Evolutionary conservation across 805 yeast species (phyloP).

Genomic region (Priceomyces castillae): DNA sequence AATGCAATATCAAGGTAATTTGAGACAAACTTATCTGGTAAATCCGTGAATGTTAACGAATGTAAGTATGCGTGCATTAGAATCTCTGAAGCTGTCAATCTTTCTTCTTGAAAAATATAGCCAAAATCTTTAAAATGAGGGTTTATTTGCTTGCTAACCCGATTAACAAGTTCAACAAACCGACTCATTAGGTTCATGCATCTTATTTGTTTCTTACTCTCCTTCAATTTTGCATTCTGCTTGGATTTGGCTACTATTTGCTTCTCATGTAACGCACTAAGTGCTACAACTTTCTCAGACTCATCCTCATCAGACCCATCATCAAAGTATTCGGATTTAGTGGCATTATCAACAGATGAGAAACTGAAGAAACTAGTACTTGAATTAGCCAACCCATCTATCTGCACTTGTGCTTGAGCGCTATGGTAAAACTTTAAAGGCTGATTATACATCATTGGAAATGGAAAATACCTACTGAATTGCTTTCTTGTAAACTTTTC

Average conservation of each 20-base stretch:
- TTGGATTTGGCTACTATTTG: conserved; percentile 34
- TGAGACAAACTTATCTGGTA: conserved; percentile 43
- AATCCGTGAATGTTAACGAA: conserved; percentile 25
- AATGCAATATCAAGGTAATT: conserved; percentile 30
- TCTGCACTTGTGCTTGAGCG: conserved; percentile 34
- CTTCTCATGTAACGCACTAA: conserved; percentile 39
- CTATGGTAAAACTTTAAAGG: conserved; percentile 47
- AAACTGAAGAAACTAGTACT: conserved; percentile 31
- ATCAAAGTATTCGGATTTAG: conserved; percentile 28
- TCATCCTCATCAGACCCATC: conserved; percentile 18
- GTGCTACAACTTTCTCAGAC: conserved; percentile 22
- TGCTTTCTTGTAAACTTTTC: conserved; percentile 55
- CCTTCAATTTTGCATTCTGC: conserved; percentile 26
- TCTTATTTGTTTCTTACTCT: conserved; percentile 30
- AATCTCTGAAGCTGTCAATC: conserved; percentile 31
- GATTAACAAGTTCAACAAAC: conserved; percentile 17
- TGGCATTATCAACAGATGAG: conserved; percentile 12
- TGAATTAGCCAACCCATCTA: conserved; percentile 28
- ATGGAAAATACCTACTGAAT: conserved; percentile 54
- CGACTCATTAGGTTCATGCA: conserved; percentile 27
- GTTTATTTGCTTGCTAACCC: conserved; percentile 14
- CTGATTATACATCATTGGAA: conserved; percentile 73
- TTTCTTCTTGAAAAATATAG: conserved; percentile 2
- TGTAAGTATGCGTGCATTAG: conserved; percentile 39
- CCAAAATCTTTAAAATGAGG: conserved; percentile 6